Evolutionary conservation across 169 alveolate species (phyloP), one percentile per base, ranked within the genome.

Genomic region (Perkinsus chesapeaki): DNA sequence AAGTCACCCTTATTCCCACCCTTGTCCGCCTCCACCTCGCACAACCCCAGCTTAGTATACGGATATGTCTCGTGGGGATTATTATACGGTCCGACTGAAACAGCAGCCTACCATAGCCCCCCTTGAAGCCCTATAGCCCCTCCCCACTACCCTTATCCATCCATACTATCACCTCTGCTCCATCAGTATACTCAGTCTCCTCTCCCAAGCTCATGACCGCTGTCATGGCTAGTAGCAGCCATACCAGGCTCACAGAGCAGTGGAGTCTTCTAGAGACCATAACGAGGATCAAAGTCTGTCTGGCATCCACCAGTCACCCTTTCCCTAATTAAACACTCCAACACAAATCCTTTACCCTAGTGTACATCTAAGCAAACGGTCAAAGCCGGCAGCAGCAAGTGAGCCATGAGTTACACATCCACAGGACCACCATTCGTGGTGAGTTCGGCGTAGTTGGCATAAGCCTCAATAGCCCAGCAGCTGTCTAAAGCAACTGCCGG

Each of bases 61-160:
- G 94, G 47, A 91, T 94, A 94, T 20, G 95, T 72, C 92, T 94
- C 95, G 34, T 94, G 95, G 72, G 95, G 95, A 73, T 94, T 94
- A 47, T 92, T 39, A 43, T 91, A 94, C 39, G 95, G 95, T 12
- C 91, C 92, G 12, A 93, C 27, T 73, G n/a, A 27, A 16, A 38
- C 60, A 27, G 73, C 72, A 90, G 47, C n/a, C 92, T 9, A 23
- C 39, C 39, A 90, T 39, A 3, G 20, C 92, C 47, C 37, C 92
- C 9, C 12, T 12, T 7, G 91, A 34, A n/a, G n/a, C n/a, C 60
- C 60, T 43, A 43, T 43, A 9, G 60, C 60, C 60, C 60, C 60
- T 16, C 60, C 16, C 60, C n/a, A n/a, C 16, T 16, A 43, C 82
- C 31, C 31, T 60, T 60, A 16, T 60, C 82, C 82, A 60, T 60